Evolutionary conservation across 371 early-diverging fungal genomes (phyloP).

Genomic region (Mucor mucedo): DNA sequence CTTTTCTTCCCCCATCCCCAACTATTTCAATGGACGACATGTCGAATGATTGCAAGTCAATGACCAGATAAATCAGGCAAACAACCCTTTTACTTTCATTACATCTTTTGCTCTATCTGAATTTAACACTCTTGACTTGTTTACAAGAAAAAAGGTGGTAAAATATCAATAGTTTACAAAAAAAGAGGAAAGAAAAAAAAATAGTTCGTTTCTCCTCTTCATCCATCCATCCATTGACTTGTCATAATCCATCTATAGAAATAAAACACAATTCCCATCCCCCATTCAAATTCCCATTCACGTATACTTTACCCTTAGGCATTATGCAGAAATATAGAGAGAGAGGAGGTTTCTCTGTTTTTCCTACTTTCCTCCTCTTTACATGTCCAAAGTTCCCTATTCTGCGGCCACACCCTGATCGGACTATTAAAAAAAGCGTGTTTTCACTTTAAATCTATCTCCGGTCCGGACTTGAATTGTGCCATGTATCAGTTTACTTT

Average conservation of each 20-base stretch:
- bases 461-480: no score
- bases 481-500: no score
- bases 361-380: not conserved
- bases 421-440: not conserved
- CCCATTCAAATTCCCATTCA: not conserved
- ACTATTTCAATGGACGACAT: not conserved
- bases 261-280: not conserved
- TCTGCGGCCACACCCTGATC: no score
- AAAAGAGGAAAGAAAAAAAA: not conserved
- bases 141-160: slow-evolving; percentile 1
- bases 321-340: slow-evolving; percentile 30
- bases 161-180: not conserved
- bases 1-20: not conserved
- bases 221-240: slow-evolving; percentile 11
- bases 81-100: slow-evolving; percentile 8
- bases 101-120: slow-evolving; percentile 11
- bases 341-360: slow-evolving; percentile 19
- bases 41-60: not conserved
- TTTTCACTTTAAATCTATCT: not conserved
- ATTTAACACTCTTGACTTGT: slow-evolving; percentile 1
- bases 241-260: not conserved
- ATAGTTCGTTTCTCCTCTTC: not conserved
- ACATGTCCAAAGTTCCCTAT: no score
- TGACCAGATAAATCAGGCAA: slow-evolving; percentile 3
- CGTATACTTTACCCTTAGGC: slow-evolving; percentile 26